Evolutionary conservation across 2,329 filamentous ascomycete species (phyloP).

Genomic region (Pseudogymnoascus sp.): DNA sequence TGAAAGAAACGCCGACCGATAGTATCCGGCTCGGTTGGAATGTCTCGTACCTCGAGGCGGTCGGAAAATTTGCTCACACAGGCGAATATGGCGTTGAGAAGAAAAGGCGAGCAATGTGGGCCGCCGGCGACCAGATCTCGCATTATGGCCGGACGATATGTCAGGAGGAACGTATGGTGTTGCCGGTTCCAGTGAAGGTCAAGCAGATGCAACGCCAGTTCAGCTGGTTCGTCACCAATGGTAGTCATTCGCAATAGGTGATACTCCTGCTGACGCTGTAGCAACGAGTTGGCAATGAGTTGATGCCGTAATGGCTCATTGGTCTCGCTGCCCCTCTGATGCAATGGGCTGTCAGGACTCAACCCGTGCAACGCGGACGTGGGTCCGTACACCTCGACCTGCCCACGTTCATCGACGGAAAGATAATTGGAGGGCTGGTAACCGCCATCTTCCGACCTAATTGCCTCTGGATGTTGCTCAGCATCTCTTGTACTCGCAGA

Average conservation of each 20-base stretch:
- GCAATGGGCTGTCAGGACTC: conserved; percentile 2
- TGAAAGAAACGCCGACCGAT: conserved; percentile 22
- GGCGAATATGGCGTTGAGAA: conserved; percentile 34
- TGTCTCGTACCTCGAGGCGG: conserved; percentile 20
- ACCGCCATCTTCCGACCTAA: conserved; percentile 7
- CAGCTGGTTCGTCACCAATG: conserved; percentile 23
- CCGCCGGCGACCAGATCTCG: conserved; percentile 30
- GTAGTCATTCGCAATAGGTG: conserved; percentile 20
- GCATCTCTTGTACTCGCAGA: background rate
- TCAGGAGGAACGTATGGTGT: conserved; percentile 33
- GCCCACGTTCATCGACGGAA: conserved; percentile 13
- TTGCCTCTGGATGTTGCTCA: background rate
- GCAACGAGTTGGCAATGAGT: conserved; percentile 16
- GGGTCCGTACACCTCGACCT: conserved; percentile 14
- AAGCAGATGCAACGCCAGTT: conserved; percentile 32
- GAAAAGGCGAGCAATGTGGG: conserved; percentile 32
- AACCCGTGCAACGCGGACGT: conserved; percentile 11
- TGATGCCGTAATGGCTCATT: conserved; percentile 8
- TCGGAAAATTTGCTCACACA: conserved; percentile 26
- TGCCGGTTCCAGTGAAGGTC: conserved; percentile 35
- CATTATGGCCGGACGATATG: conserved; percentile 35
- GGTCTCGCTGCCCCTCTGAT: background rate
- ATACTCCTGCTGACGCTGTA: conserved; percentile 14
- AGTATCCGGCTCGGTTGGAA: conserved; percentile 18
- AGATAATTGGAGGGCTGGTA: conserved; percentile 11